Evolutionary conservation across 306 rosid genomes (phyloP).

Genomic region (Boehmeria nivea): DNA sequence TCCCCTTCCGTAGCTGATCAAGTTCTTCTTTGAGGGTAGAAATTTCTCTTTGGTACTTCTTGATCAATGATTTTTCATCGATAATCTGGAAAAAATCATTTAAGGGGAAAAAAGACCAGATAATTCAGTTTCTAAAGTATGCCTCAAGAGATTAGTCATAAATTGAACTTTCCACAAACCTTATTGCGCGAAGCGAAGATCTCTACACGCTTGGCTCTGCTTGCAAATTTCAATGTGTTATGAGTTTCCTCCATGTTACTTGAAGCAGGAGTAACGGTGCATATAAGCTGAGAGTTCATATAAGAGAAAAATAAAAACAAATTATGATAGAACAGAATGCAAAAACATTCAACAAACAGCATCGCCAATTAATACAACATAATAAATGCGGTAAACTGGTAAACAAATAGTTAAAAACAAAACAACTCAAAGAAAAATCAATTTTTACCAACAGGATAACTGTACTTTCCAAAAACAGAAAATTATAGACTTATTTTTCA

Average conservation of each 20-base stretch:
- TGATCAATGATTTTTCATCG: slow-evolving; percentile 93
- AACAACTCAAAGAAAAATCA: not conserved
- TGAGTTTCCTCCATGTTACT: slow-evolving; percentile 99
- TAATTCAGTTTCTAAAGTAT: not conserved
- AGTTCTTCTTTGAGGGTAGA: slow-evolving; percentile 86
- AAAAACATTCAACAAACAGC: slow-evolving; percentile 1
- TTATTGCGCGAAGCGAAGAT: slow-evolving; percentile 93
- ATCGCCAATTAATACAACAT: not conserved
- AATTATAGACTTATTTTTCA: not conserved
- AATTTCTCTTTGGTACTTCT: slow-evolving; percentile 96
- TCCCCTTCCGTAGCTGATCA: slow-evolving; percentile 84
- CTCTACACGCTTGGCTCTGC: slow-evolving; percentile 97
- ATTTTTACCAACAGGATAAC: too few species aligned
- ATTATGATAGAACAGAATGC: slow-evolving; percentile 10
- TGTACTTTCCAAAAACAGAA: not conserved
- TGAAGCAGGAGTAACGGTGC: slow-evolving; percentile 98
- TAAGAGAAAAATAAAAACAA: slow-evolving; percentile 17
- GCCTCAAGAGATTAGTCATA: slow-evolving; percentile 3
- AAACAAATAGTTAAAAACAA: not conserved
- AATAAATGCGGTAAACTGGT: not conserved
- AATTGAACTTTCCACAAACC: slow-evolving; percentile 41
- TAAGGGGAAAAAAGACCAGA: slow-evolving; percentile 16
- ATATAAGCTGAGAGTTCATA: slow-evolving; percentile 69
- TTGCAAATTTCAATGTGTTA: slow-evolving; percentile 97
- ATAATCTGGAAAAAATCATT: slow-evolving; percentile 57